These are phyloP conservation scores for Opeltia flavorubescens DNA, from an alignment of 495 filamentous ascomycete species.

Conservation along the genomic window DNA sequence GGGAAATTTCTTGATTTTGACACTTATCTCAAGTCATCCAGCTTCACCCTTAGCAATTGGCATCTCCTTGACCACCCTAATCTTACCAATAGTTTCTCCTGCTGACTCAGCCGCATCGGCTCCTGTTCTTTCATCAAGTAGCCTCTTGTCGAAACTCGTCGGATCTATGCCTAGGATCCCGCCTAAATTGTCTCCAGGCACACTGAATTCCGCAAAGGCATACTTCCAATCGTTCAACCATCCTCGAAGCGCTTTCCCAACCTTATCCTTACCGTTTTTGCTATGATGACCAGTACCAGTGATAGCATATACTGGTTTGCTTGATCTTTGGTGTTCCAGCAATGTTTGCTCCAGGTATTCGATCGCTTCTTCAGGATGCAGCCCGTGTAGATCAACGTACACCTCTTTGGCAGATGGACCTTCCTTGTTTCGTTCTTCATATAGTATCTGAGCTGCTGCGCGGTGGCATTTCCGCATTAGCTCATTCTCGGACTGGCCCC, in stretches of 20 bases:
- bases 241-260: conserved; percentile 79
- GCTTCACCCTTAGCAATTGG: conserved; percentile 6
- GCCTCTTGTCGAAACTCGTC: conserved; percentile 67
- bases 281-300: conserved; percentile 95
- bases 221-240: conserved; percentile 96
- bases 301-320: conserved; percentile 80
- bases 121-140: conserved; percentile 22
- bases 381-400: conserved; percentile 89
- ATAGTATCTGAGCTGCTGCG: conserved; percentile 79
- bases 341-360: conserved; percentile 84
- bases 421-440: conserved; percentile 87
- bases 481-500: conserved; percentile 92
- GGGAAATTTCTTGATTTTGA: background rate
- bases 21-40: background rate
- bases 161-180: conserved; percentile 93
- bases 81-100: conserved; percentile 39
- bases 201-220: conserved; percentile 89
- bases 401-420: conserved; percentile 48
- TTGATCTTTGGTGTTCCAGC: conserved; percentile 59
- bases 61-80: conserved; percentile 31
- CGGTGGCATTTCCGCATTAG: conserved; percentile 95
- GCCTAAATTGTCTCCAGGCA: conserved; percentile 65
- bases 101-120: conserved; percentile 26
- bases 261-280: conserved; percentile 97
- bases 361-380: conserved; percentile 94